phyloP scores from a whole-genome alignment of 805 yeast genomes.

The Komagataella phaffii region DNA sequence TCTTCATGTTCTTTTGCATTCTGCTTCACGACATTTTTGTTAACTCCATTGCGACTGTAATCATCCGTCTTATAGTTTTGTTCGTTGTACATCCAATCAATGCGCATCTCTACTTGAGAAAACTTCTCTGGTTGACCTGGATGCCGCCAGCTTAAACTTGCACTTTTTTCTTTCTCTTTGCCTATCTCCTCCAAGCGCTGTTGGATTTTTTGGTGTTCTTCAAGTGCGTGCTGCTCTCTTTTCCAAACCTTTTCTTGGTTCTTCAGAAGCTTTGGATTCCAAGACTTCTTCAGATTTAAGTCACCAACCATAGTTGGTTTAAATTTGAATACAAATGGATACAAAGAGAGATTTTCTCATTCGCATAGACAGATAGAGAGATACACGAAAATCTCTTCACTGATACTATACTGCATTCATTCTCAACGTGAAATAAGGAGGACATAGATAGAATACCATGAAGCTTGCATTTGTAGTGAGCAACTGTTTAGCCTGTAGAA shows the following conservation, averaged over 20 bases:
- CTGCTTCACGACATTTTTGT: slow-evolving; percentile 13
- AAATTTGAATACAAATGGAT: too few species aligned
- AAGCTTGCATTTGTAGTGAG: too few species aligned
- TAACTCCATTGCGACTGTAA: slow-evolving; percentile 5
- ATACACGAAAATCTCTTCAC: too few species aligned
- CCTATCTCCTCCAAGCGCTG: slow-evolving; percentile 52
- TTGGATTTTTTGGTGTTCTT: slow-evolving; percentile 52
- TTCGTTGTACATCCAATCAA: slow-evolving; percentile 83
- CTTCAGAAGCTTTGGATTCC: slow-evolving; percentile 86
- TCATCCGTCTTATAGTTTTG: slow-evolving; percentile 15
- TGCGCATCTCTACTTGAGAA: slow-evolving; percentile 24
- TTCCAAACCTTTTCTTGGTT: slow-evolving; percentile 82
- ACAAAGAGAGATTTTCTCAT: too few species aligned
- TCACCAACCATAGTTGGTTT: slow-evolving; percentile 44
- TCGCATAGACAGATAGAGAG: too few species aligned
- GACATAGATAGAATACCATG: too few species aligned
- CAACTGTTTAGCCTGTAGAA: too few species aligned
- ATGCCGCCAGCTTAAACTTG: slow-evolving; percentile 33
- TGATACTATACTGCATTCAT: too few species aligned
- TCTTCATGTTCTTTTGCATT: slow-evolving; percentile 28
- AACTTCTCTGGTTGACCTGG: slow-evolving; percentile 19
- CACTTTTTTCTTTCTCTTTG: slow-evolving; percentile 46
- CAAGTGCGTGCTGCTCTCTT: slow-evolving; percentile 61
- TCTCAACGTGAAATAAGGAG: too few species aligned
- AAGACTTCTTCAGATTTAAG: slow-evolving; percentile 81